phyloP scores from a whole-genome alignment of 306 rosid species.

The Quercus engelmannii region DNA sequence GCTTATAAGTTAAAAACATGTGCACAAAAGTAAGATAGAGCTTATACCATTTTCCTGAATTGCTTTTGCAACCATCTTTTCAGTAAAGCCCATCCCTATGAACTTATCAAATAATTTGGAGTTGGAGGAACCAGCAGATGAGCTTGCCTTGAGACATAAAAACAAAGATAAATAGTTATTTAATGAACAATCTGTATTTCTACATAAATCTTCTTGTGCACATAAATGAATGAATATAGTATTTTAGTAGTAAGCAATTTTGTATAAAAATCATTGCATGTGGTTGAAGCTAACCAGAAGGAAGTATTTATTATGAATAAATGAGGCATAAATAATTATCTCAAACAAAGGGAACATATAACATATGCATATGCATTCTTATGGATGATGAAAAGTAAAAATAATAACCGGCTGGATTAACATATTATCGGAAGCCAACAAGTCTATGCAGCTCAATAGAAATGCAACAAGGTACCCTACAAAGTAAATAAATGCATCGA shows the following conservation, averaged over 20 bases:
- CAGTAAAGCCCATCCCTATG: slow-evolving; percentile 75
- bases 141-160: slow-evolving; percentile 48
- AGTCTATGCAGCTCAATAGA: neutral
- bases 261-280: no score
- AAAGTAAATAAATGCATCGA: neutral
- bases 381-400: no score
- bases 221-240: neutral
- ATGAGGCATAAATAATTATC: no score
- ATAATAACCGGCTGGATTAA: neutral
- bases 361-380: no score
- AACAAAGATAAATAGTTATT: slow-evolving; percentile 21
- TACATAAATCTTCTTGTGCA: neutral
- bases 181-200: slow-evolving; percentile 2
- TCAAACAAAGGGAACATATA: no score
- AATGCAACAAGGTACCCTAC: neutral
- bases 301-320: no score
- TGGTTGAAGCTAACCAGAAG: no score
- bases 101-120: slow-evolving; percentile 65
- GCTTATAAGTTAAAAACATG: neutral
- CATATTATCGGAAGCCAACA: neutral
- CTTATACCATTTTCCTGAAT: slow-evolving; percentile 71
- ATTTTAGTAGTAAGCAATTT: no score
- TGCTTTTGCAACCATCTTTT: slow-evolving; percentile 67
- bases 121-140: slow-evolving; percentile 61
- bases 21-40: slow-evolving; percentile 18